These are phyloP conservation scores for Rhodocollybia butyracea DNA, from an alignment of 768 basidiomycete species.

Conservation along the genomic window DNA sequence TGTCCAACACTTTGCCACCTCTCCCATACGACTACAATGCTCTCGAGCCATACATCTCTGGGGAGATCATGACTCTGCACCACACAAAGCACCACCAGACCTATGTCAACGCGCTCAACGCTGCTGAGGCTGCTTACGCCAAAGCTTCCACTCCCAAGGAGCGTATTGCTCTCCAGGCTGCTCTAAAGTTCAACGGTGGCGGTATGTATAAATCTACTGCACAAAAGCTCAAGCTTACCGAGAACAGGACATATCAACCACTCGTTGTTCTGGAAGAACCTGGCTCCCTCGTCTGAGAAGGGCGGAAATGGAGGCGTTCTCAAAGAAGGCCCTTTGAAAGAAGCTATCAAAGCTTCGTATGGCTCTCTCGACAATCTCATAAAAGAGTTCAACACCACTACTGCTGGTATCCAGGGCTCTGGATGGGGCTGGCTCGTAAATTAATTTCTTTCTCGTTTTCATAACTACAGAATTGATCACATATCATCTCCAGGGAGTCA, in stretches of 20 bases:
- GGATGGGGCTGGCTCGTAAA: conserved; percentile 97
- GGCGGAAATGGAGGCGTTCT: conserved; percentile 62
- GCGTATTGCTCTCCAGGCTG: conserved; percentile 84
- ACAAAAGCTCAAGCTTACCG: background rate
- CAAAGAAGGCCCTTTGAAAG: conserved; percentile 61
- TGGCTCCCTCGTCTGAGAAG: conserved; percentile 59
- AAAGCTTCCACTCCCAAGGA: conserved; percentile 68
- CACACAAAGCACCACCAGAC: conserved; percentile 96
- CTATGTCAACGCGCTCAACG: conserved; percentile 90
- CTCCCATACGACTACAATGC: conserved; percentile 83
- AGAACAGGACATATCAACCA: conserved; percentile 84
- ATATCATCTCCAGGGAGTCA: conserved; percentile 51
- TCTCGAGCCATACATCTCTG: conserved; percentile 90
- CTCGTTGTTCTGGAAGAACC: conserved; percentile 95
- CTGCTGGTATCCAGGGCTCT: conserved; percentile 85
- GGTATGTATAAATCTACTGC: conserved; percentile 23
- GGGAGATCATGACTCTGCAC: conserved; percentile 92
- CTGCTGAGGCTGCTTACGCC: conserved; percentile 77
- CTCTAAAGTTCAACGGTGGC: conserved; percentile 95
- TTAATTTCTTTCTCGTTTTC: conserved; percentile 15
- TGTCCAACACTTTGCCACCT: conserved; percentile 60
- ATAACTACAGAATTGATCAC: background rate
- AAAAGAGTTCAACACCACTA: conserved; percentile 81
- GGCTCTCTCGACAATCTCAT: conserved; percentile 70
- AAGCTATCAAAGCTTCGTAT: conserved; percentile 58